Base-by-base conservation (phyloP, 257 asterid species). In the Solanum chmielewskii region DNA sequence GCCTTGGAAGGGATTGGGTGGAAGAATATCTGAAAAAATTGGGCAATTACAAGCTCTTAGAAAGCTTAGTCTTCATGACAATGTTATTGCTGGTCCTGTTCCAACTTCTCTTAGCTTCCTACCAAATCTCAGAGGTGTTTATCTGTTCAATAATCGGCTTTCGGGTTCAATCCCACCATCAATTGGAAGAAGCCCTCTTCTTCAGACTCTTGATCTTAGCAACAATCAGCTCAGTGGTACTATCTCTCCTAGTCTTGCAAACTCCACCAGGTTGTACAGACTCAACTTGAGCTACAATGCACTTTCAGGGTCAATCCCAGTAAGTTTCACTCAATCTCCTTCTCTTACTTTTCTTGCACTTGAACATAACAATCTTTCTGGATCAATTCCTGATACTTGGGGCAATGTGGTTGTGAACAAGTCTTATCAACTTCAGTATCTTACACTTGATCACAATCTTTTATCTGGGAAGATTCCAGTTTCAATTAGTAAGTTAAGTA, bases 261-360 rank as follows among this genome's bases (percentile, higher is more conserved):
- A 92, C 45, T 94, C 98, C 13, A 91, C 94, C 49, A 91, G 92
- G 86, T 85, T 95, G 2, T 94, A 92, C 69, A 92, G 97, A 82
- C 91, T 97, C 86, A 97, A 97, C 62, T 62, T 97, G 90, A 95
- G 98, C 93, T 91, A 86, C 88, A 97, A 97, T 87, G 91, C 90
- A 29, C 6, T 97, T 75, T 95, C 98, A 5, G 99, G 98, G 75
- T 45, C 89, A 7, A 94, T 97, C 85, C 98, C 98, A 11, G 87
- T 82, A 44, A 91, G 92, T 73, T 85, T 92, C 45, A 82, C 90
- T 88, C 92, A 86, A 27, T 89, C 92, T 1, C 89, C 90, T 13
- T 92, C 98, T 59, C 95, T 96, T 66, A 90, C 89, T 64, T 96
- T 95, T 90, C 98, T 97, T 74, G 95, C 97, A 86, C 96, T 97